A percentile compares a stretch with the other conserved stretches of the same genome.
phyloP scores from a whole-genome alignment of 345 rosid genomes.

The Salix viminalis region DNA sequence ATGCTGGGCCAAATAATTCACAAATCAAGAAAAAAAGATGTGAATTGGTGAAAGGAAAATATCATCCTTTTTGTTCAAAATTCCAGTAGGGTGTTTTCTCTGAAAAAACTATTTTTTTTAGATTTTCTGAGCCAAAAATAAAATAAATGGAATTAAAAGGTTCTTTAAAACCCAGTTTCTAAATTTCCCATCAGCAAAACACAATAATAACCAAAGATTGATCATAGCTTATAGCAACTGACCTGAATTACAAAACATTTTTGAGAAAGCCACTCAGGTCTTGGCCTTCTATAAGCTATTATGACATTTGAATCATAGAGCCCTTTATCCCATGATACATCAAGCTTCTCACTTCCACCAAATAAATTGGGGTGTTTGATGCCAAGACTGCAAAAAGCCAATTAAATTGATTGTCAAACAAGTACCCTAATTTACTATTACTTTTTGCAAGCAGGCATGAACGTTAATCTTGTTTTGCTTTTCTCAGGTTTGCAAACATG shows the following conservation, averaged over 20 bases:
- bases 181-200: not conserved
- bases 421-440: slow-evolving; percentile 1
- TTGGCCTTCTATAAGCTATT: slow-evolving; percentile 81
- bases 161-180: not conserved
- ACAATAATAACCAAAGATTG: not conserved
- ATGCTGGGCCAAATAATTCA: slow-evolving; percentile 50
- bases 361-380: slow-evolving; percentile 90
- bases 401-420: slow-evolving; percentile 5
- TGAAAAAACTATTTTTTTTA: not conserved
- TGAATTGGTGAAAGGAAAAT: not conserved
- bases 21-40: not conserved
- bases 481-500: not conserved
- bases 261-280: slow-evolving; percentile 90
- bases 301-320: slow-evolving; percentile 79
- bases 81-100: not conserved
- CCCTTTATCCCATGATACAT: slow-evolving; percentile 90
- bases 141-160: not conserved
- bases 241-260: slow-evolving; percentile 85
- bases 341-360: slow-evolving; percentile 99
- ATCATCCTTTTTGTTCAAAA: not conserved
- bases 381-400: slow-evolving; percentile 61
- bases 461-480: not conserved
- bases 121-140: not conserved
- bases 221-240: not conserved
- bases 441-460: not conserved